Conservation (phyloP, 148 eudicot genomes). For the Rhododendron mucronatum region DNA sequence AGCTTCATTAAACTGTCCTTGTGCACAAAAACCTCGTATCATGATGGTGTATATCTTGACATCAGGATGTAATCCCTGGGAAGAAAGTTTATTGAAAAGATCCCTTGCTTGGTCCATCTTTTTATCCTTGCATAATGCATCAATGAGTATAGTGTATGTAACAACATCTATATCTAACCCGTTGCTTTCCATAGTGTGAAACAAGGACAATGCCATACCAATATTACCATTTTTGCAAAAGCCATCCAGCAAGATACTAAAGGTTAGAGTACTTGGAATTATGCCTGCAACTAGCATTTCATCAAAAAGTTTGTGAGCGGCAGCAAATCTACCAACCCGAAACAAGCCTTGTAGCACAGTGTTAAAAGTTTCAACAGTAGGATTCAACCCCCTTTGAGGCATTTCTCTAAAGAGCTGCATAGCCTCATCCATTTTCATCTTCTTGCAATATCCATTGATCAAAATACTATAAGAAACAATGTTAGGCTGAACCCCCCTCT, state of each 20-base stretch:
- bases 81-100: not conserved
- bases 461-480: not conserved
- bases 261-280: not conserved
- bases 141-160: not conserved
- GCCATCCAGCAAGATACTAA: not conserved
- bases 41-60: not conserved
- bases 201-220: not conserved
- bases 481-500: too few species aligned
- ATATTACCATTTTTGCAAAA: not conserved
- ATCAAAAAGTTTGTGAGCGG: not conserved
- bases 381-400: not conserved
- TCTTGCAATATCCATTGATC: too few species aligned
- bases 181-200: not conserved
- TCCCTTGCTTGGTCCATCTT: not conserved
- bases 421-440: too few species aligned
- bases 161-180: not conserved
- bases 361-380: not conserved
- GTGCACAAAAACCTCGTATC: not conserved
- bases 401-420: too few species aligned
- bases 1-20: not conserved
- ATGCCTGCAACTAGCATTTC: slow-evolving; percentile 9
- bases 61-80: not conserved
- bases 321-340: not conserved
- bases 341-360: not conserved
- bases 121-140: slow-evolving; percentile 1